Percentiles rank a stretch among this genome's conserved stretches.
phyloP scores from a whole-genome alignment of 441 rosid genomes.

The Gossypium schwendimanii region DNA sequence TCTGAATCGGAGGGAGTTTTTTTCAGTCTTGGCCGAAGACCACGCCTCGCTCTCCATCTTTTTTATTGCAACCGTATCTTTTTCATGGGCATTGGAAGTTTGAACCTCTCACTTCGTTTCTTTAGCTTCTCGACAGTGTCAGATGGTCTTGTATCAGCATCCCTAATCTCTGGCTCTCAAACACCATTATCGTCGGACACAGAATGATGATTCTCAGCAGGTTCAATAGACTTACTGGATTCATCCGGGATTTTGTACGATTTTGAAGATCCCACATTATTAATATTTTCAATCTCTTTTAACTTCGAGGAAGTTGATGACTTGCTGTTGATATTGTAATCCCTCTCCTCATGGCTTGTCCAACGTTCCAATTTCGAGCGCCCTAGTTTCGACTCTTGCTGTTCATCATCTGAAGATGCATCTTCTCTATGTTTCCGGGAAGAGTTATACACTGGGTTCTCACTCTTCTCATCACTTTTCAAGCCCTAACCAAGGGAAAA shows the following conservation, averaged over 20 bases:
- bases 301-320: slow-evolving; percentile 57
- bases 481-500: slow-evolving; percentile 51
- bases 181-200: slow-evolving; percentile 42
- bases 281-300: slow-evolving; percentile 49
- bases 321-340: slow-evolving; percentile 49
- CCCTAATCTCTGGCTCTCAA: slow-evolving; percentile 47
- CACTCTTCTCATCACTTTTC: slow-evolving; percentile 39
- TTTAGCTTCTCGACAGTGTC: slow-evolving; percentile 96
- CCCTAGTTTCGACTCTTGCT: slow-evolving; percentile 66
- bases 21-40: slow-evolving; percentile 49
- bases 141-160: slow-evolving; percentile 41
- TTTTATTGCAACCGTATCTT: slow-evolving; percentile 47
- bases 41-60: slow-evolving; percentile 55
- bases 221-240: slow-evolving; percentile 30
- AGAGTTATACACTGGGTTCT: slow-evolving; percentile 30
- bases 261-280: slow-evolving; percentile 36
- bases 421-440: slow-evolving; percentile 56
- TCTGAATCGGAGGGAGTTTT: slow-evolving; percentile 44
- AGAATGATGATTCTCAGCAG: slow-evolving; percentile 34
- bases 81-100: slow-evolving; percentile 89
- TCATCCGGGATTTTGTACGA: slow-evolving; percentile 28
- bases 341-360: slow-evolving; percentile 90
- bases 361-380: slow-evolving; percentile 93
- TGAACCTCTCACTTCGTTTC: slow-evolving; percentile 96
- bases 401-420: slow-evolving; percentile 74